A percentile compares a stretch with the other conserved stretches of the same genome.
phyloP scores from a whole-genome alignment of 345 rosid species.

The Citrus medica region DNA sequence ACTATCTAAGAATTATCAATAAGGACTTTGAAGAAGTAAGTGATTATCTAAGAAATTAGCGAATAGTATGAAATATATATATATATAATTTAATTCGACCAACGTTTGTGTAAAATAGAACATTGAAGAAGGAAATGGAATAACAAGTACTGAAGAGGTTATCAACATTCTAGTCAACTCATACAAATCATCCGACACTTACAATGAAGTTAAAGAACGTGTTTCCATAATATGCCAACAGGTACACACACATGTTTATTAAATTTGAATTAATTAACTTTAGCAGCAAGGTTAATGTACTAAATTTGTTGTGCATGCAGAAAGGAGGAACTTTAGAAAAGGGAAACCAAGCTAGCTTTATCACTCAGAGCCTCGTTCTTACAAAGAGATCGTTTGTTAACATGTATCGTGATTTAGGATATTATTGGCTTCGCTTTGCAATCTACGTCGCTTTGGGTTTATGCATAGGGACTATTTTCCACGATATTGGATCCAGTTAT shows the following conservation, averaged over 20 bases:
- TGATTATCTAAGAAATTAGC: not conserved
- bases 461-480: slow-evolving; percentile 45
- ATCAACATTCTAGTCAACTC: slow-evolving; percentile 22
- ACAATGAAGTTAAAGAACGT: slow-evolving; percentile 11
- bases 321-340: slow-evolving; percentile 20
- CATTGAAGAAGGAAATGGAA: slow-evolving; percentile 22
- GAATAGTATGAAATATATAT: not conserved
- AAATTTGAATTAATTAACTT: not conserved
- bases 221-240: slow-evolving; percentile 10
- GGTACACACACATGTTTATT: not conserved
- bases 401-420: slow-evolving; percentile 65
- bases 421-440: slow-evolving; percentile 61
- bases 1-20: slow-evolving; percentile 32
- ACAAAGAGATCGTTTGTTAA: slow-evolving; percentile 47
- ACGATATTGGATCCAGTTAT: slow-evolving; percentile 33
- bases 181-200: slow-evolving; percentile 16
- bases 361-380: slow-evolving; percentile 34
- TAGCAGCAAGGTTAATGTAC: slow-evolving; percentile 24
- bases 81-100: not conserved
- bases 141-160: slow-evolving; percentile 15
- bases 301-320: slow-evolving; percentile 3
- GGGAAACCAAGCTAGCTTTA: slow-evolving; percentile 39
- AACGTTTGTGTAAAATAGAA: slow-evolving; percentile 3
- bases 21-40: slow-evolving; percentile 35
- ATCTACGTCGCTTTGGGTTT: slow-evolving; percentile 45